Evolutionary conservation across 306 rosid genomes (phyloP).

Genomic region (Vicia sativa): DNA sequence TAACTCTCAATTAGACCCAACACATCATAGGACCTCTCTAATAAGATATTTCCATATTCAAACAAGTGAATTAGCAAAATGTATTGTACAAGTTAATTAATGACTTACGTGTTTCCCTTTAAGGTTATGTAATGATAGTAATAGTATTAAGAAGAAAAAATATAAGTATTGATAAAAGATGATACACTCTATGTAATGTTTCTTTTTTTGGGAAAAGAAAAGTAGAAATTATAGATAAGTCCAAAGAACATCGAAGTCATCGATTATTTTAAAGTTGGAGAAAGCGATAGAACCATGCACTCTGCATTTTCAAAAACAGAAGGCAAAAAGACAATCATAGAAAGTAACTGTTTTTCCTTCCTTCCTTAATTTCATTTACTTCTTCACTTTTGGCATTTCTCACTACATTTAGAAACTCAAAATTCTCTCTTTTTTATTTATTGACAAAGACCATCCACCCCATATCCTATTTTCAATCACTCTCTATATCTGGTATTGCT

Average conservation of each 20-base stretch:
- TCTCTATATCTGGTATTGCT: conserved; percentile 5
- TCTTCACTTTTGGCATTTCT: conserved; percentile 37
- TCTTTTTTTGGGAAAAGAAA: conserved; percentile 21
- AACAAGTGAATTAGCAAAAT: neutral
- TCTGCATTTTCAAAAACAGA: conserved; percentile 7
- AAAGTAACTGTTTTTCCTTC: conserved; percentile 32
- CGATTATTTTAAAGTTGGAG: conserved; percentile 39
- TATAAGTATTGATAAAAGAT: neutral
- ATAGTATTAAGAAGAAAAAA: neutral
- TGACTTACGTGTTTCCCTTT: neutral
- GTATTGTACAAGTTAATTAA: too few relatives aligned
- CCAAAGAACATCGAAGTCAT: conserved; percentile 40
- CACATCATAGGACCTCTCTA: neutral
- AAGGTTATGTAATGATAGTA: neutral
- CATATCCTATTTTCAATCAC: conserved; percentile 17
- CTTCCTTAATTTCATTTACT: conserved; percentile 17
- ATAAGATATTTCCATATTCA: neutral
- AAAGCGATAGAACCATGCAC: conserved; percentile 40
- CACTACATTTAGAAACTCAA: conserved; percentile 35
- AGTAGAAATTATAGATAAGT: conserved; percentile 24
- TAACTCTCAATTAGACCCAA: neutral
- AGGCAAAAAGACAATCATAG: conserved; percentile 40
- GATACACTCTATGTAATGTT: conserved; percentile 20
- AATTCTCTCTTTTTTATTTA: neutral
- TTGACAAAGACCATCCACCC: conserved; percentile 12